These are phyloP conservation scores for Sphagnum contortum DNA, from an alignment of 225 moss, liverwort and hornwort genomes.

Conservation along the genomic window DNA sequence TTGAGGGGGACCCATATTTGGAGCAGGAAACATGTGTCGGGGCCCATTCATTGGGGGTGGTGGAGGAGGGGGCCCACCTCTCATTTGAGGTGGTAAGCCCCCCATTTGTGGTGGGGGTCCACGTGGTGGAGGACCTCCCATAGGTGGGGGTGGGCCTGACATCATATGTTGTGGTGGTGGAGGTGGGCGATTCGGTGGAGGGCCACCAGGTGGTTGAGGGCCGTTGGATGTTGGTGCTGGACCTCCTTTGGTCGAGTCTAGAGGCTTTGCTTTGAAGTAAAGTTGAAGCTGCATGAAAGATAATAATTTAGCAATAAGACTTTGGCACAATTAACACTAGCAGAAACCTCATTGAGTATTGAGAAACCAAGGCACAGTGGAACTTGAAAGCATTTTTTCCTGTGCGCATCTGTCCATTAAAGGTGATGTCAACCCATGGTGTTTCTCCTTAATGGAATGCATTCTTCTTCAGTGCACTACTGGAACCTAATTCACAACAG, in stretches of 20 bases:
- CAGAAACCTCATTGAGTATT: no score
- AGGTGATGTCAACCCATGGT: no score
- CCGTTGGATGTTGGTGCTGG: constrained; percentile 35
- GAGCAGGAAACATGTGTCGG: constrained; percentile 46
- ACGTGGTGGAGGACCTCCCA: constrained; percentile 36
- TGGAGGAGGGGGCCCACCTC: constrained; percentile 49
- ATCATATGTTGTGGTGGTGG: constrained; percentile 43
- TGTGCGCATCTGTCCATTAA: no score
- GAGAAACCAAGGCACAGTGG: no score
- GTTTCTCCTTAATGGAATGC: no score
- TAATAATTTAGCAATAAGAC: no score
- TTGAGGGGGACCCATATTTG: constrained; percentile 32
- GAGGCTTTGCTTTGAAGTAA: constrained; percentile 72
- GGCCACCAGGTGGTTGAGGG: constrained; percentile 40
- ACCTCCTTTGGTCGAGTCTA: constrained; percentile 56
- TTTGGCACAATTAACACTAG: no score
- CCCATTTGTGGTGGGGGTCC: constrained; percentile 32
- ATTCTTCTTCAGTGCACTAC: no score
- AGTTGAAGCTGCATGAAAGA: constrained; percentile 64
- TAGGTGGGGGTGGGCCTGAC: constrained; percentile 45
- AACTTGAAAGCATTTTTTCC: no score
- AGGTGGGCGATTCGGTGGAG: constrained; percentile 40
- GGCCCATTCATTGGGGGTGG: constrained; percentile 61
- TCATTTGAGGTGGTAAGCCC: constrained; percentile 41
- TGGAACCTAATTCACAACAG: no score